Percentiles rank a stretch among this genome's conserved stretches.
phyloP scores from a whole-genome alignment of 768 basidiomycete genomes.

The Mrakia gelida region DNA sequence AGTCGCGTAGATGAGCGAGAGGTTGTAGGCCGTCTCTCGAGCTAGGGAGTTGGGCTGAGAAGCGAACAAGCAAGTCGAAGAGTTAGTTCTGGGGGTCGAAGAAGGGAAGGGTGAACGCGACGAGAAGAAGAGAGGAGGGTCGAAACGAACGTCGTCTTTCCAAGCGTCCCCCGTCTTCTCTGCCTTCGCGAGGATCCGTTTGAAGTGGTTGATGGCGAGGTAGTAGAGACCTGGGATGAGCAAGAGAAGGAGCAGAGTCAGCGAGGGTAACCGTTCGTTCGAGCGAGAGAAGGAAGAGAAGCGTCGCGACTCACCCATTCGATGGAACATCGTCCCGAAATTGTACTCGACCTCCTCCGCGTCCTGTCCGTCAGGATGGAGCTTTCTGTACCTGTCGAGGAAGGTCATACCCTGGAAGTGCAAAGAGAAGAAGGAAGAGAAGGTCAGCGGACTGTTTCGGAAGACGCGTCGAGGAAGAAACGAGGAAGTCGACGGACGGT shows the following conservation, averaged over 20 bases:
- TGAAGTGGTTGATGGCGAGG: conserved; percentile 79
- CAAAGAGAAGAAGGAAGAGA: background rate
- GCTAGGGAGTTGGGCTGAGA: conserved; percentile 49
- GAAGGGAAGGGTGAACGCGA: background rate
- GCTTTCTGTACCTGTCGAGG: conserved; percentile 69
- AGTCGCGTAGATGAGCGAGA: conserved; percentile 72
- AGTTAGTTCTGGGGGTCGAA: background rate
- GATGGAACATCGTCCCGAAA: conserved; percentile 85
- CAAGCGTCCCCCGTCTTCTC: background rate
- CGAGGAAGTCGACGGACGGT: conserved; percentile 51
- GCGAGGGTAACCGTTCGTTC: background rate
- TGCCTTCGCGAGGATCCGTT: conserved; percentile 54
- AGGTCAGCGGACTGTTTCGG: background rate
- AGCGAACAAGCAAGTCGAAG: background rate
- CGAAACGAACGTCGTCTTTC: conserved; percentile 16
- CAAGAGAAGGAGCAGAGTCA: conserved; percentile 1
- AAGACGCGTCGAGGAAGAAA: too few relatives aligned
- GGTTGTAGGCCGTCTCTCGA: conserved; percentile 79
- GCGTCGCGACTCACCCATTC: conserved; percentile 59
- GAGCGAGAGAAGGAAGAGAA: background rate
- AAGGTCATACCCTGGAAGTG: conserved; percentile 71
- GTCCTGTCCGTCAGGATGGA: conserved; percentile 43
- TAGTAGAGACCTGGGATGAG: conserved; percentile 62
- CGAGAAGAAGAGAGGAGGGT: too few relatives aligned
- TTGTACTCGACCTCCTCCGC: conserved; percentile 81